These are phyloP conservation scores for Pleoardoris graminearum DNA, from an alignment of 2,329 filamentous ascomycete species.

Conservation along the genomic window DNA sequence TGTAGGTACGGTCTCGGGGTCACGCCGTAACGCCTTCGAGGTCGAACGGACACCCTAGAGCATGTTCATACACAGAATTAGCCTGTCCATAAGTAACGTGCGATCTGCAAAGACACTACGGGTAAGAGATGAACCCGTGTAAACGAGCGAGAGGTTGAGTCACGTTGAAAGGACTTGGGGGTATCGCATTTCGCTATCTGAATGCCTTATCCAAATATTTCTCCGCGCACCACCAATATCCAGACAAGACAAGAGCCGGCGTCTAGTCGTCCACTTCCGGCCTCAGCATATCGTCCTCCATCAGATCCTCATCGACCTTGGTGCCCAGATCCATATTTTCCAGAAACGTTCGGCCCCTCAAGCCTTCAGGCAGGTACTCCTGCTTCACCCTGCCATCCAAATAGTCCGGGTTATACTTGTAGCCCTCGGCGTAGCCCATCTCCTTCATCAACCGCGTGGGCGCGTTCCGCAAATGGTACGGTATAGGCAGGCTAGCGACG, in stretches of 20 bases:
- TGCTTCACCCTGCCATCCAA: slow-evolving; percentile 78
- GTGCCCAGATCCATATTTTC: slow-evolving; percentile 80
- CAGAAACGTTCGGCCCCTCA: slow-evolving; percentile 73
- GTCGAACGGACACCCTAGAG: neutral
- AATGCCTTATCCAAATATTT: neutral
- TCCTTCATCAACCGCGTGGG: slow-evolving; percentile 93
- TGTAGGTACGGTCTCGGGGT: neutral
- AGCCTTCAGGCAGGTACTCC: slow-evolving; percentile 81
- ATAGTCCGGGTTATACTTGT: slow-evolving; percentile 97
- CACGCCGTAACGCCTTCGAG: neutral
- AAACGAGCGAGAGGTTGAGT: neutral
- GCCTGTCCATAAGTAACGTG: neutral
- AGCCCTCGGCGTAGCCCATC: slow-evolving; percentile 84
- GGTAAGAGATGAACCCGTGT: neutral
- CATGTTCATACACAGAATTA: neutral
- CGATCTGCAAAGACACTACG: neutral
- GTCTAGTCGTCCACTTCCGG: slow-evolving; percentile 30
- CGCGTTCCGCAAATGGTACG: slow-evolving; percentile 86
- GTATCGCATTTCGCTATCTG: slow-evolving; percentile 3
- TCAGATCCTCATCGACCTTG: slow-evolving; percentile 63
- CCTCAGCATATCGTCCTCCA: slow-evolving; percentile 30
- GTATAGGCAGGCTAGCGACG: slow-evolving; percentile 78
- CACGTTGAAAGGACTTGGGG: neutral
- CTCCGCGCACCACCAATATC: neutral
- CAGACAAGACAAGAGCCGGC: neutral